phyloP scores from a whole-genome alignment of 2,329 filamentous ascomycete species.

The Aureobasidium zeae region DNA sequence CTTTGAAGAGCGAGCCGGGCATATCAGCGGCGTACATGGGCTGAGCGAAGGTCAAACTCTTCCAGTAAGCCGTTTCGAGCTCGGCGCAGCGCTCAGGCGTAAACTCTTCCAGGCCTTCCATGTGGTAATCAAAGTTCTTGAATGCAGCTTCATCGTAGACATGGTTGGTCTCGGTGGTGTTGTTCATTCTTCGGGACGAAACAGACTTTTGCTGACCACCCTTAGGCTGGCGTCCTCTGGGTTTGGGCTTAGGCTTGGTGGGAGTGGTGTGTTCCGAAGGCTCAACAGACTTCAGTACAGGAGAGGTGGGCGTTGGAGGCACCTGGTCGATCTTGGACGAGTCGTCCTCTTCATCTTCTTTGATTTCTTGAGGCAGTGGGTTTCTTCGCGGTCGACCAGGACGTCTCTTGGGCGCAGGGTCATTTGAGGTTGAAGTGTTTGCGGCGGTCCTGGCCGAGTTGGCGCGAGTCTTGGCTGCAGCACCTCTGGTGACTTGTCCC shows the following conservation, averaged over 20 bases:
- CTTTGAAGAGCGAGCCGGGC: slow-evolving; percentile 88
- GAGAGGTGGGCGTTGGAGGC: slow-evolving; percentile 36
- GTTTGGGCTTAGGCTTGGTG: slow-evolving; percentile 36
- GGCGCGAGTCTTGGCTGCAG: slow-evolving; percentile 25
- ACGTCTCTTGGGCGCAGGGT: slow-evolving; percentile 39
- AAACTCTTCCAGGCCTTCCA: slow-evolving; percentile 75
- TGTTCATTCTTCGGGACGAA: slow-evolving; percentile 79
- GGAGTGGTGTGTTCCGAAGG: slow-evolving; percentile 25
- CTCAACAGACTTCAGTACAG: slow-evolving; percentile 42
- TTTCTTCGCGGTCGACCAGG: slow-evolving; percentile 40
- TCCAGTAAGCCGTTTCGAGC: slow-evolving; percentile 92
- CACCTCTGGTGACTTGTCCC: slow-evolving; percentile 36
- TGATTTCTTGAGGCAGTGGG: slow-evolving; percentile 23
- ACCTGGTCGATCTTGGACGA: slow-evolving; percentile 20
- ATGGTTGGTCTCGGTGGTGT: slow-evolving; percentile 66
- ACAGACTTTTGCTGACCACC: slow-evolving; percentile 59
- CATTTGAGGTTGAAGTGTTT: slow-evolving; percentile 18
- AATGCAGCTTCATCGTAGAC: slow-evolving; percentile 85
- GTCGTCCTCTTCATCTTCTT: slow-evolving; percentile 7
- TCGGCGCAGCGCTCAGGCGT: slow-evolving; percentile 89
- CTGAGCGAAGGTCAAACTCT: slow-evolving; percentile 86
- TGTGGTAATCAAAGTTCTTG: slow-evolving; percentile 79
- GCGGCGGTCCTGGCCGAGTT: no score
- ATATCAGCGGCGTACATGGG: slow-evolving; percentile 95
- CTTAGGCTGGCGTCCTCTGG: slow-evolving; percentile 41